Evolutionary conservation across 345 rosid genomes (phyloP).

Genomic region (Cardamine chenopodiifolia): DNA sequence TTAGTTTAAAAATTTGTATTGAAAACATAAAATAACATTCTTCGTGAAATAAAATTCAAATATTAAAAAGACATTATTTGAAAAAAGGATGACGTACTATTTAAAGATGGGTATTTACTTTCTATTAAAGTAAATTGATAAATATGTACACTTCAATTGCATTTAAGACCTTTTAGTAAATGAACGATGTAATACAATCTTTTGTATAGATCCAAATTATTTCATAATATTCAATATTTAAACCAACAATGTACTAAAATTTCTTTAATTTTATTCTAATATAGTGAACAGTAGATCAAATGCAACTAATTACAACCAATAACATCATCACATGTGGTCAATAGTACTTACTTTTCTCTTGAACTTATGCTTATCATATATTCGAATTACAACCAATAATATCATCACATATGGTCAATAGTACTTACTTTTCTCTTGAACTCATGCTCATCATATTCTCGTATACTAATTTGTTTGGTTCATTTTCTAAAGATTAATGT

Average conservation of each 20-base stretch:
- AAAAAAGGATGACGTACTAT: no score
- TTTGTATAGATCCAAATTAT: not conserved
- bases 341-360: not conserved
- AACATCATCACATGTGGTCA: not conserved
- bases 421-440: not conserved
- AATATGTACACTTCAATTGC: not conserved
- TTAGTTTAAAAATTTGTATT: no score
- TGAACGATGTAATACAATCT: not conserved
- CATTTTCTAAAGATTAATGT: no score
- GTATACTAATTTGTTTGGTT: no score
- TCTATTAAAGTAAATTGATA: not conserved
- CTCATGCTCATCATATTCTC: not conserved
- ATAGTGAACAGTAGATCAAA: not conserved
- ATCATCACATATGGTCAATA: not conserved
- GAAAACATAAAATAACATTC: no score
- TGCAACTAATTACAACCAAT: constrained; percentile 1
- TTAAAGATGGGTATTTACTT: no score
- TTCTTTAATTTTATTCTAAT: not conserved
- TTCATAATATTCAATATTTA: not conserved
- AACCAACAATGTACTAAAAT: not conserved
- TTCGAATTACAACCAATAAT: not conserved
- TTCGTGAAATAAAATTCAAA: no score
- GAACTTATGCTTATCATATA: not conserved
- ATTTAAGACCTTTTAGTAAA: constrained; percentile 1
- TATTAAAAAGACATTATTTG: no score